These are phyloP conservation scores for Basidiobolus meristosporus DNA, from an alignment of 371 early-diverging fungal species.

Conservation along the genomic window DNA sequence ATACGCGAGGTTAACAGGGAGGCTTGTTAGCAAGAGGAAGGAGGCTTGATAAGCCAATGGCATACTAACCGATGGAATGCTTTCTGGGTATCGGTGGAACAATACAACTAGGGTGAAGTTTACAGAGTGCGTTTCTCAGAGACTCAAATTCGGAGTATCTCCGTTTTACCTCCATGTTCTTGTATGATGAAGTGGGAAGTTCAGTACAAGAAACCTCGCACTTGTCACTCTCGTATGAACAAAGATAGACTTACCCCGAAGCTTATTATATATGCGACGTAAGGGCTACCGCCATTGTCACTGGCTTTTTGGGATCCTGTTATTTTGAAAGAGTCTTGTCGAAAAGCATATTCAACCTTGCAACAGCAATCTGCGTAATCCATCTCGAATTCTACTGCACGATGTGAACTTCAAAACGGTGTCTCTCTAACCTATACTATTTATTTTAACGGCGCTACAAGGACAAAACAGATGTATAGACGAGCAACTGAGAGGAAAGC, in stretches of 20 bases:
- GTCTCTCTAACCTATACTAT: too few relatives aligned
- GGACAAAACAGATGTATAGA: too few relatives aligned
- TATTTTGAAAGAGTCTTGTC: conserved; percentile 7
- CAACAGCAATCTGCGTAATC: too few relatives aligned
- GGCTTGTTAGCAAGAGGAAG: neutral
- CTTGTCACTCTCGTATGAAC: neutral
- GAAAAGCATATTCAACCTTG: too few relatives aligned
- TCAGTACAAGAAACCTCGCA: too few relatives aligned
- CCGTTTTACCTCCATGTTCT: conserved; percentile 39
- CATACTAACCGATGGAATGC: conserved; percentile 51
- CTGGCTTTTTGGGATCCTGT: conserved; percentile 17
- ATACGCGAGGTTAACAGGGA: too few relatives aligned
- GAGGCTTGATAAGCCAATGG: neutral
- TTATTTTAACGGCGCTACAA: too few relatives aligned
- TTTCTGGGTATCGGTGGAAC: conserved; percentile 94
- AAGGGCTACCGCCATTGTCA: conserved; percentile 15
- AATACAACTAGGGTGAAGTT: conserved; percentile 59
- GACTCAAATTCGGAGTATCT: conserved; percentile 93
- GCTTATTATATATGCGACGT: conserved; percentile 28
- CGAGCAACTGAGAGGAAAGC: too few relatives aligned
- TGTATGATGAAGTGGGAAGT: too few relatives aligned
- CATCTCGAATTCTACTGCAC: too few relatives aligned
- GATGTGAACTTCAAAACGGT: too few relatives aligned
- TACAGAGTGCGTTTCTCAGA: conserved; percentile 43
- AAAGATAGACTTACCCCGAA: conserved; percentile 15